A percentile compares a stretch with the other conserved stretches of the same genome.
These are phyloP conservation scores for Camellia sinensis DNA, from an alignment of 148 eudicot species.

Conservation along the genomic window DNA sequence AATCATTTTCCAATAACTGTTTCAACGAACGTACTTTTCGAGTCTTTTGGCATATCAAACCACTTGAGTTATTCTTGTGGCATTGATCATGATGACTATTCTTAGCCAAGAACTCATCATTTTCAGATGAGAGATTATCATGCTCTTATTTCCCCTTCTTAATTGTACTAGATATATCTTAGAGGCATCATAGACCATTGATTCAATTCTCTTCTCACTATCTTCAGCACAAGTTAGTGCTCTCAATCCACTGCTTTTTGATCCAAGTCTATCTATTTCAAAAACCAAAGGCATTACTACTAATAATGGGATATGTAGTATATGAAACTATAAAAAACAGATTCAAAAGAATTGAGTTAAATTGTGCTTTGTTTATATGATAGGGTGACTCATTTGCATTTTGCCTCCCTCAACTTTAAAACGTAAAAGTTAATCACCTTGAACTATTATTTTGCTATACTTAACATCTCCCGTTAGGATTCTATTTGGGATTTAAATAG, in stretches of 20 bases:
- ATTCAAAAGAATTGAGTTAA: neutral
- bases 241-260: conserved; percentile 13
- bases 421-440: no score
- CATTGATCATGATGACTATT: conserved; percentile 26
- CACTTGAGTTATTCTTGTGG: conserved; percentile 16
- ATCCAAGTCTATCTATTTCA: conserved; percentile 20
- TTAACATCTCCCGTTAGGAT: no score
- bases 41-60: conserved; percentile 31
- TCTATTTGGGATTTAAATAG: no score
- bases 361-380: neutral
- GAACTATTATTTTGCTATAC: no score
- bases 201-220: conserved; percentile 7
- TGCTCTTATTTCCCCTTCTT: conserved; percentile 15
- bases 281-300: neutral
- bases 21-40: conserved; percentile 56
- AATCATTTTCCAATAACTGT: conserved; percentile 32
- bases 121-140: conserved; percentile 35
- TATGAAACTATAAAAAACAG: neutral
- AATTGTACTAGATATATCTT: neutral
- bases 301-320: neutral
- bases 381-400: neutral
- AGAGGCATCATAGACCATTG: neutral
- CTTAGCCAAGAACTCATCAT: conserved; percentile 24
- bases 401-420: no score
- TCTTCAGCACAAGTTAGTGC: conserved; percentile 4